These are phyloP conservation scores for Nematodospora valgi DNA, from an alignment of 805 yeast genomes.

Conservation along the genomic window DNA sequence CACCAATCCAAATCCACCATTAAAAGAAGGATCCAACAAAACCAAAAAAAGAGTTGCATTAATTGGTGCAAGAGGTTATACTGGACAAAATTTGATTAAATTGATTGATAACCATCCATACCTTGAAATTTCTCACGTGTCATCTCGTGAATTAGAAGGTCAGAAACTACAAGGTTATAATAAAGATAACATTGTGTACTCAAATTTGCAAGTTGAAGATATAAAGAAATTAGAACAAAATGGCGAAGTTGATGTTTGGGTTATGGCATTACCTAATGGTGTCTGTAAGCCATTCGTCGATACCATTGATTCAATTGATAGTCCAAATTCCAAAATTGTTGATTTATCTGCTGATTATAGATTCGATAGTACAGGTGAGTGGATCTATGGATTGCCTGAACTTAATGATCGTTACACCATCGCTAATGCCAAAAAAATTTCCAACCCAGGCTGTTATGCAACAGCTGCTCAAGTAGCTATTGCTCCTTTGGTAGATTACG, in stretches of 20 bases:
- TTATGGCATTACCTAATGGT: conserved; percentile 98
- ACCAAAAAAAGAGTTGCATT: conserved; percentile 75
- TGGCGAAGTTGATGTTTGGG: conserved; percentile 90
- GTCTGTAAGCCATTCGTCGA: conserved; percentile 88
- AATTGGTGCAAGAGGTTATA: conserved; percentile 97
- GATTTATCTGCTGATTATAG: conserved; percentile 96
- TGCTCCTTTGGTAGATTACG: conserved; percentile 73
- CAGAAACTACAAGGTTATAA: conserved; percentile 83
- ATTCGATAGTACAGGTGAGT: conserved; percentile 81
- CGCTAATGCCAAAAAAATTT: conserved; percentile 70
- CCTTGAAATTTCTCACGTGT: conserved; percentile 86
- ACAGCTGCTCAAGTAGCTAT: conserved; percentile 95
- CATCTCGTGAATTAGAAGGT: conserved; percentile 92
- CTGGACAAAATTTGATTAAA: conserved; percentile 89
- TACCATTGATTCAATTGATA: conserved; percentile 65
- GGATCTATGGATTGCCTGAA: conserved; percentile 97
- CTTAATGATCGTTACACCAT: conserved; percentile 66
- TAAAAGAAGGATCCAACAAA: conserved; percentile 58
- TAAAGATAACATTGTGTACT: conserved; percentile 75
- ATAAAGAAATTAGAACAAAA: conserved; percentile 72
- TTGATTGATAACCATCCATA: conserved; percentile 85
- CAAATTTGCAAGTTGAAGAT: conserved; percentile 85
- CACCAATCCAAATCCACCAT: conserved; percentile 71
- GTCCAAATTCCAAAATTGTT: conserved; percentile 73
- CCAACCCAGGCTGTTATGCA: conserved; percentile 99